Base-by-base conservation (phyloP, 805 yeast genomes). In the Ogataea angusta region DNA sequence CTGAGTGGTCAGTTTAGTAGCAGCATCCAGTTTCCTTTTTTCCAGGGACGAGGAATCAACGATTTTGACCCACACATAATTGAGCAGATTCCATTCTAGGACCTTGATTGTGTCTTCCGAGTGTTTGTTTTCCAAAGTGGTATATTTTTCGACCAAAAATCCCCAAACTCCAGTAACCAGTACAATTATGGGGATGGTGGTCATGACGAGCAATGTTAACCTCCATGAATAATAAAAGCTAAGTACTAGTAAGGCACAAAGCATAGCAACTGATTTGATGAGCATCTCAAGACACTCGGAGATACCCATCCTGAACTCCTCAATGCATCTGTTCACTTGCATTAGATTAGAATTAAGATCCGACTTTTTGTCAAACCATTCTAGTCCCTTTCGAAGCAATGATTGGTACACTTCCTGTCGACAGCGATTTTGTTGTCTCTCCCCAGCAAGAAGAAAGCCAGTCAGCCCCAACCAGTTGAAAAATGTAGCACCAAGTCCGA, bases 161-260 rank as follows among this genome's bases (percentile, higher is more conserved):
- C 89, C 78, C 42, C 82, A 73, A 0, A 70, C 25, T 26, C 66
- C 60, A 1, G 83, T 78, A 3, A 73, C 47, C 0, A 70, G 7
- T 0, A 69, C 69, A 42, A 91, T 75, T 0, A 89, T 24, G 0
- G 99, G 99, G 4, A 87, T 51, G 3, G 84, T 71, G 1, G 87
- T 81, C 43, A 91, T 54, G n/a, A 84, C 76, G 2, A 93, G 75
- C 18, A 93, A 62, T 0, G 97, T 85, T 9, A 93, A 69, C 3
- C 85, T 72, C 97, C 97, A 91, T 3, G 95, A 85, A 45, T 79
- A 81, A 45, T 74, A 73, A 57, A 93, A 74, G 1, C 96, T 80
- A 0, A 85, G 76, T 1, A 76, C 70, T 2, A 82, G 56, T 9
- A 83, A 62, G 0, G 83, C 76, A 4, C 76, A 38, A 0, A 78